These are phyloP conservation scores for Prunus salicina DNA, from an alignment of 306 rosid genomes.

Conservation along the genomic window DNA sequence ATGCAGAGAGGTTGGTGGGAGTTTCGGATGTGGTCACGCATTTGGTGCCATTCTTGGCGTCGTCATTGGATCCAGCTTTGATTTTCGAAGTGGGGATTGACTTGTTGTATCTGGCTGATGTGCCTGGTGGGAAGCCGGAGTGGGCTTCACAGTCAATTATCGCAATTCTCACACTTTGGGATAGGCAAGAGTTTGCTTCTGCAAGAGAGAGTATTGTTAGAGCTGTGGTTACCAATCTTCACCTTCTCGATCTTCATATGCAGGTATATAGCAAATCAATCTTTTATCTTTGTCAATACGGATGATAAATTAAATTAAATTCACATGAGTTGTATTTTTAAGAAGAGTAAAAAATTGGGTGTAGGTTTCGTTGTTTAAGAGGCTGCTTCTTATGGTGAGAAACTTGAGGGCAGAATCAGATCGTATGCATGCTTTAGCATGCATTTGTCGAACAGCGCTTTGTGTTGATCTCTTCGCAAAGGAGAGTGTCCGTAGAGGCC, in stretches of 20 bases:
- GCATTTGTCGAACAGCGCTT: constrained; percentile 97
- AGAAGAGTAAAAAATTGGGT: not conserved
- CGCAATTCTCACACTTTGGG: constrained; percentile 95
- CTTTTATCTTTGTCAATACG: not conserved
- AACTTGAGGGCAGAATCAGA: constrained; percentile 98
- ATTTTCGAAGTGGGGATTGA: constrained; percentile 93
- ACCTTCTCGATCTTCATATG: constrained; percentile 97
- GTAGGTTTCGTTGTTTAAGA: constrained; percentile 92
- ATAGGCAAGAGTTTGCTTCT: constrained; percentile 89
- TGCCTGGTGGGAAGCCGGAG: constrained; percentile 96
- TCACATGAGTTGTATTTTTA: not conserved
- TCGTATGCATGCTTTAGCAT: constrained; percentile 96
- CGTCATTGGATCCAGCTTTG: constrained; percentile 93
- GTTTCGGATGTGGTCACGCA: constrained; percentile 93
- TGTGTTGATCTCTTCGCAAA: constrained; percentile 98
- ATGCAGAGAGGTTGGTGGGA: constrained; percentile 81
- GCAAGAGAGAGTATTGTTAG: constrained; percentile 95
- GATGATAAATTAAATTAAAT: not conserved
- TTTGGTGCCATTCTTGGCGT: constrained; percentile 86
- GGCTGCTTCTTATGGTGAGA: constrained; percentile 92
- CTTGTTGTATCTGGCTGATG: constrained; percentile 95
- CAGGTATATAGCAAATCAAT: constrained; percentile 51
- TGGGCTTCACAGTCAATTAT: constrained; percentile 97
- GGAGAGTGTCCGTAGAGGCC: constrained; percentile 98
- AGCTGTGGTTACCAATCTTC: constrained; percentile 94